Percentiles rank a stretch among this genome's conserved stretches.
Conservation (phyloP, 148 eudicot genomes). For the Vaccinium darrowii region DNA sequence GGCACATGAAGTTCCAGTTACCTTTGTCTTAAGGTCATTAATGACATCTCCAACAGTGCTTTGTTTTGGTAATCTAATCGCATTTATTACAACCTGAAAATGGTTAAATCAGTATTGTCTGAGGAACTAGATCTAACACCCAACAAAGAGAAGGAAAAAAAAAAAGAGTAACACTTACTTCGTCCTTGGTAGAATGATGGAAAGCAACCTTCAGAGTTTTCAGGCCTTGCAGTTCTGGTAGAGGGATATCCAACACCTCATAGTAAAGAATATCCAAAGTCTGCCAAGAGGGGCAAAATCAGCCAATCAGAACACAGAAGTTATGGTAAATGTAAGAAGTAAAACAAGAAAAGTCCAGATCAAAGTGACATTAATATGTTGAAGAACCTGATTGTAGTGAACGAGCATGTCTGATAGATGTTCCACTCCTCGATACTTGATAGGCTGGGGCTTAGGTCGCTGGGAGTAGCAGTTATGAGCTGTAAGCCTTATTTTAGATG, state of each 20-base stretch:
- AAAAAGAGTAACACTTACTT: slow-evolving; percentile 35
- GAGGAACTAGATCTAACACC: background rate
- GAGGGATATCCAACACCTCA: slow-evolving; percentile 91
- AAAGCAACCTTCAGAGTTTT: slow-evolving; percentile 85
- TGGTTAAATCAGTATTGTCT: slow-evolving; percentile 13
- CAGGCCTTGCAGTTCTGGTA: slow-evolving; percentile 86
- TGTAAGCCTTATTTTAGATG: slow-evolving; percentile 87
- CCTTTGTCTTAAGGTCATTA: slow-evolving; percentile 68
- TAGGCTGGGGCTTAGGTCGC: slow-evolving; percentile 88
- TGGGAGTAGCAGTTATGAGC: slow-evolving; percentile 96
- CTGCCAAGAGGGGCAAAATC: slow-evolving; percentile 31
- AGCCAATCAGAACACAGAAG: background rate
- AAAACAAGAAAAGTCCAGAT: background rate
- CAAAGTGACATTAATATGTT: background rate
- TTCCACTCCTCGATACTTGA: slow-evolving; percentile 78
- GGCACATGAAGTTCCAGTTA: background rate
- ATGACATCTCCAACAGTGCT: slow-evolving; percentile 88
- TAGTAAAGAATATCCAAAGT: slow-evolving; percentile 86
- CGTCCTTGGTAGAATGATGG: slow-evolving; percentile 82
- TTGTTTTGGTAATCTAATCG: slow-evolving; percentile 77
- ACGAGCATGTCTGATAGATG: slow-evolving; percentile 85
- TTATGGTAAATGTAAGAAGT: background rate
- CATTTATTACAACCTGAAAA: slow-evolving; percentile 62
- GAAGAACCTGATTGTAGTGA: slow-evolving; percentile 81
- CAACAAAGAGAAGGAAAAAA: too few species aligned